Evolutionary conservation across 192 early-diverging fungal genomes (phyloP).

Genomic region (Dispira parvispora): DNA sequence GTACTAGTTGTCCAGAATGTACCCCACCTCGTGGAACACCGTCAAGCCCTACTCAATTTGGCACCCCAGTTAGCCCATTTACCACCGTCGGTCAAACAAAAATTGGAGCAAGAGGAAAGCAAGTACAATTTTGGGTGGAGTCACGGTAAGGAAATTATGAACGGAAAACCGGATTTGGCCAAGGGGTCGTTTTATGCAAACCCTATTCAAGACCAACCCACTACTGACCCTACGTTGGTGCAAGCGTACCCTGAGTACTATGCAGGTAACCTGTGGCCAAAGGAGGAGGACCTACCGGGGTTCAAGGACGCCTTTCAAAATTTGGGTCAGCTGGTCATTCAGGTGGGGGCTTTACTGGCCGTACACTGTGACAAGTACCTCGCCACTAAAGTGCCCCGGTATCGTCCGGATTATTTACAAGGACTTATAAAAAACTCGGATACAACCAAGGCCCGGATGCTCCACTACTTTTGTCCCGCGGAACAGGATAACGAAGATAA

Average conservation of each 20-base stretch:
- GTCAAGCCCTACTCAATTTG: constrained; percentile 27
- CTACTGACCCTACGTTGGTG: constrained; percentile 15
- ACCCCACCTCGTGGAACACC: constrained; percentile 26
- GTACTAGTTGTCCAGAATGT: constrained; percentile 36
- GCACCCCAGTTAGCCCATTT: constrained; percentile 37
- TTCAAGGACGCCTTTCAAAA: constrained; percentile 34
- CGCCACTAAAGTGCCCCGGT: constrained; percentile 9
- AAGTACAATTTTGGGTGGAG: constrained; percentile 53
- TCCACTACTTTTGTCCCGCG: constrained; percentile 40
- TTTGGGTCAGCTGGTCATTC: constrained; percentile 35
- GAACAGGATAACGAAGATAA: background rate
- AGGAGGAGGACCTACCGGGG: constrained; percentile 28
- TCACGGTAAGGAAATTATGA: constrained; percentile 49
- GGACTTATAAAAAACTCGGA: constrained; percentile 29
- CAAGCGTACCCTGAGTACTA: constrained; percentile 33
- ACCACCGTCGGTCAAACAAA: constrained; percentile 26
- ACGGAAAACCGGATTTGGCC: constrained; percentile 40
- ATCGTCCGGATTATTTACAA: constrained; percentile 29
- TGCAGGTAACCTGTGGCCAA: constrained; percentile 41
- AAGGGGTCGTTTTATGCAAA: constrained; percentile 53
- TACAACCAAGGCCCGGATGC: constrained; percentile 40
- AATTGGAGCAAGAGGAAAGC: constrained; percentile 29
- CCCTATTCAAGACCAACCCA: constrained; percentile 27
- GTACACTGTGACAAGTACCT: constrained; percentile 35
- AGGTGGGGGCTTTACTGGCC: constrained; percentile 36